Conservation (phyloP, 352 stramenopile genomes). For the Globisporangium perplexum region DNA sequence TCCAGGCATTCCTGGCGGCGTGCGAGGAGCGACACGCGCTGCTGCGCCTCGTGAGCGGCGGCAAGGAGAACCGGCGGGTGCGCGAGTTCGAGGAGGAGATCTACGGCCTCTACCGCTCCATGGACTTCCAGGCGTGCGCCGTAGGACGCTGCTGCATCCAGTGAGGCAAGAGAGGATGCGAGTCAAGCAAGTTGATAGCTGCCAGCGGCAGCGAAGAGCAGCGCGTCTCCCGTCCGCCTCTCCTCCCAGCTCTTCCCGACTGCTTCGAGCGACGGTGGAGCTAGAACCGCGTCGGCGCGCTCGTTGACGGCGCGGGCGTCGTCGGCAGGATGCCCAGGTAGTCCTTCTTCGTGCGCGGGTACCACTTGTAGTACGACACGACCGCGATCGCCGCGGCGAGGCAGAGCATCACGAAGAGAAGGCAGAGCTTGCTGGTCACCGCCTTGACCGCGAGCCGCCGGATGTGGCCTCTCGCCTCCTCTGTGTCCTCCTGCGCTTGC, state of each 20-base stretch:
- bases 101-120: conserved; percentile 12
- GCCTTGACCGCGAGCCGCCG: conserved; percentile 52
- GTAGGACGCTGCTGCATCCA: conserved; percentile 8
- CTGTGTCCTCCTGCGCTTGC: conserved; percentile 58
- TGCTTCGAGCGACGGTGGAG: not conserved
- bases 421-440: conserved; percentile 50
- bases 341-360: conserved; percentile 65
- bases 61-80: conserved; percentile 9
- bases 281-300: not conserved
- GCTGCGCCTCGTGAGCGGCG: conserved; percentile 3
- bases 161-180: no score
- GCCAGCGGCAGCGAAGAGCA: no score
- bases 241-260: no score
- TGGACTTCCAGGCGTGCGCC: conserved; percentile 9
- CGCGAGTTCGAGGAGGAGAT: conserved; percentile 12
- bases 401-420: conserved; percentile 56
- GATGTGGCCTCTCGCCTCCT: conserved; percentile 51
- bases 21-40: conserved; percentile 11
- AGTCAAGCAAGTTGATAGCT: no score
- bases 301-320: conserved; percentile 5
- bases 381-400: conserved; percentile 46
- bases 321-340: conserved; percentile 45
- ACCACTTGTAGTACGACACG: conserved; percentile 79
- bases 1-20: conserved; percentile 11
- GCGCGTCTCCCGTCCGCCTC: not conserved